A percentile compares a stretch with the other conserved stretches of the same genome.
phyloP scores from a whole-genome alignment of 1,139 yeast genomes.

The Hansenula lynferdii region DNA sequence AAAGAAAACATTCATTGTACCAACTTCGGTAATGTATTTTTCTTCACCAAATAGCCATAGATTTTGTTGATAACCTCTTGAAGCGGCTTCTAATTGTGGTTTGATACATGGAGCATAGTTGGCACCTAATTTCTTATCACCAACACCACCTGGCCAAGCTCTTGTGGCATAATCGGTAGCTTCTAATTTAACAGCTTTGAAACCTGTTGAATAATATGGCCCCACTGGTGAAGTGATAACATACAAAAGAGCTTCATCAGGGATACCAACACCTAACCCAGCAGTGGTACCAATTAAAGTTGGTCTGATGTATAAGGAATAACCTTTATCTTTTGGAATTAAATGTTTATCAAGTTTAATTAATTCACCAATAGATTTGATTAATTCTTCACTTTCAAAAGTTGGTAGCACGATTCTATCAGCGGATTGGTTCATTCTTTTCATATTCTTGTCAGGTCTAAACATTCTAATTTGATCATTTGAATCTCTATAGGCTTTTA shows the following conservation, averaged over 20 bases:
- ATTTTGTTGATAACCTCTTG: constrained; percentile 89
- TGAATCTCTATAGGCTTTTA: constrained; percentile 83
- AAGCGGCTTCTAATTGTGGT: constrained; percentile 86
- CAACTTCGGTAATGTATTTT: constrained; percentile 89
- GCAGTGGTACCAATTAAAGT: constrained; percentile 90
- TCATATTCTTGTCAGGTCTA: constrained; percentile 90
- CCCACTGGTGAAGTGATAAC: constrained; percentile 96
- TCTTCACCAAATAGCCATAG: constrained; percentile 95
- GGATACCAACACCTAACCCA: constrained; percentile 78
- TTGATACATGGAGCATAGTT: constrained; percentile 93
- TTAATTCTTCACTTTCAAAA: constrained; percentile 73
- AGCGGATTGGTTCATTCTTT: constrained; percentile 84
- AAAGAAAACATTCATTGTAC: constrained; percentile 94
- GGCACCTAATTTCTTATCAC: constrained; percentile 94
- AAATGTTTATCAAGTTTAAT: constrained; percentile 68
- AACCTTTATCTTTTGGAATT: constrained; percentile 82
- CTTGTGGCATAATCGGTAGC: constrained; percentile 94
- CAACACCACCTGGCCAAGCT: constrained; percentile 99
- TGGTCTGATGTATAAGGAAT: constrained; percentile 90
- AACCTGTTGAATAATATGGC: constrained; percentile 84
- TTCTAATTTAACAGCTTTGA: constrained; percentile 89
- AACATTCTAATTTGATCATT: constrained; percentile 73
- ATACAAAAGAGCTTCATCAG: constrained; percentile 73
- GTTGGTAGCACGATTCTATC: constrained; percentile 82
- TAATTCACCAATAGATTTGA: constrained; percentile 69